These are phyloP conservation scores for Phytophthora podocarpi DNA, from an alignment of 352 stramenopile species.

Conservation along the genomic window DNA sequence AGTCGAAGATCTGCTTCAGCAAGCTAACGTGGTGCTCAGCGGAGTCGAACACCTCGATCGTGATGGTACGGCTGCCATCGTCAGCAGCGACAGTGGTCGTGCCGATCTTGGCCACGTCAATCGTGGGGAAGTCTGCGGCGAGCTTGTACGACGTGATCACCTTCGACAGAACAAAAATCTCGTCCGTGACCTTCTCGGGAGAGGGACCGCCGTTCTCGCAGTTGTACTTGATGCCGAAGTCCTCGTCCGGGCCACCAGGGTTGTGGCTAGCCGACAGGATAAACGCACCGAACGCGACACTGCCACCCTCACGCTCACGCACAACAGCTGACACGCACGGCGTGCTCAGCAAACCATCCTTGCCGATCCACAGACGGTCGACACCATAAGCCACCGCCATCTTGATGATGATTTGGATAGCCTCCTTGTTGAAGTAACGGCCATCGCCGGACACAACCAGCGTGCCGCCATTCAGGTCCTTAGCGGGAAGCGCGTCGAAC, in stretches of 20 bases:
- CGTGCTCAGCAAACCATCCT: slow-evolving; percentile 96
- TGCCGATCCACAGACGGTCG: slow-evolving; percentile 94
- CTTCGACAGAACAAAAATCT: slow-evolving; percentile 96
- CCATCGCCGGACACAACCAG: slow-evolving; percentile 97
- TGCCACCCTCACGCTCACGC: slow-evolving; percentile 93
- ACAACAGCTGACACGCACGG: slow-evolving; percentile 97
- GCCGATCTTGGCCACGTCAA: slow-evolving; percentile 77
- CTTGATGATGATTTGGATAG: slow-evolving; percentile 97
- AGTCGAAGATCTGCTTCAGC: slow-evolving; percentile 98
- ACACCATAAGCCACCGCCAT: slow-evolving; percentile 98
- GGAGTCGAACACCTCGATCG: slow-evolving; percentile 97
- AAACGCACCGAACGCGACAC: slow-evolving; percentile 94
- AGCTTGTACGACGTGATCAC: slow-evolving; percentile 96
- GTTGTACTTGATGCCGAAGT: slow-evolving; percentile 99
- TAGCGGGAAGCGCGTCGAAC: slow-evolving; percentile 96
- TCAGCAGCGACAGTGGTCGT: slow-evolving; percentile 80
- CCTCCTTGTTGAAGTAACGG: slow-evolving; percentile 92
- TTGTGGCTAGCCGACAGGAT: slow-evolving; percentile 99
- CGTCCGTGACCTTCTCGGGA: slow-evolving; percentile 97
- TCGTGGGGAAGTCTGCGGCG: slow-evolving; percentile 75
- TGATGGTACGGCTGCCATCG: slow-evolving; percentile 91
- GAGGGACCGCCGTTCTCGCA: slow-evolving; percentile 97
- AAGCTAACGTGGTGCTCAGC: slow-evolving; percentile 96
- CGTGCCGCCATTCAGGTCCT: slow-evolving; percentile 94
- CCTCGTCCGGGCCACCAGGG: slow-evolving; percentile 96